Base-by-base conservation (phyloP, 108 stramenopile species). In the Pseudonitzschia multiseries region DNA sequence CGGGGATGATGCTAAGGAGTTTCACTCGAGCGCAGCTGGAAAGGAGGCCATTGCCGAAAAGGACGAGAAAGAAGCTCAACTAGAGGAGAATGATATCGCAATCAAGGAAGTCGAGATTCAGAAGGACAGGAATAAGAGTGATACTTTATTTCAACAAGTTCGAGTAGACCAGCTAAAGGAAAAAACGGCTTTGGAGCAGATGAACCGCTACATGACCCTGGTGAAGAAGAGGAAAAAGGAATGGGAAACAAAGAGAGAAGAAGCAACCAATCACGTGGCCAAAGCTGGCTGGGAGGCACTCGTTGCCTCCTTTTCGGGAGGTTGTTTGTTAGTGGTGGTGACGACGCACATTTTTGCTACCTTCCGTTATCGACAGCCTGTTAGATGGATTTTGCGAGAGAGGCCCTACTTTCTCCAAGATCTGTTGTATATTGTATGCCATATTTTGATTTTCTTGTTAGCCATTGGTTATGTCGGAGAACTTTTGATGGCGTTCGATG, bases 251-350 rank as follows among this genome's bases (percentile, higher is more conserved):
- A 67, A 67, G 44, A 67, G 5, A 48, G 43, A 27, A 14, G 59
- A 57, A 63, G 75, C 75, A 12, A 76, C 42, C 46, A 36, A 69
- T 17, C 68, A 69, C 20, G 46, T 76, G 12, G 20, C 75, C 18
- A 59, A 57, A 27, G 75, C 68, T 1, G 75, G 75, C 18, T 76
- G 75, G 75, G 61, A 69, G 46, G 75, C 75, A 15, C 48, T 69
- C 5, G 26, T 41, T 20, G 68, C 68, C 13, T 42, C 48, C 13
- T 18, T 62, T 18, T 13, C 68, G 41, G 75, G 57, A 14, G 18
- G 22, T 27, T 43, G 59, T 32, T 59, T 76, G 46, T 26, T 76
- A 29, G 46, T 64, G 26, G 15, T 76, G 2, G 41, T 46, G 8
- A 32, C 27, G 2, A 41, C 57, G 8, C 68, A 50, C 1, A 51